A percentile compares a stretch with the other conserved stretches of the same genome.
Conservation (phyloP, 2,329 filamentous ascomycete genomes). For the Plenodomus lindquistii region DNA sequence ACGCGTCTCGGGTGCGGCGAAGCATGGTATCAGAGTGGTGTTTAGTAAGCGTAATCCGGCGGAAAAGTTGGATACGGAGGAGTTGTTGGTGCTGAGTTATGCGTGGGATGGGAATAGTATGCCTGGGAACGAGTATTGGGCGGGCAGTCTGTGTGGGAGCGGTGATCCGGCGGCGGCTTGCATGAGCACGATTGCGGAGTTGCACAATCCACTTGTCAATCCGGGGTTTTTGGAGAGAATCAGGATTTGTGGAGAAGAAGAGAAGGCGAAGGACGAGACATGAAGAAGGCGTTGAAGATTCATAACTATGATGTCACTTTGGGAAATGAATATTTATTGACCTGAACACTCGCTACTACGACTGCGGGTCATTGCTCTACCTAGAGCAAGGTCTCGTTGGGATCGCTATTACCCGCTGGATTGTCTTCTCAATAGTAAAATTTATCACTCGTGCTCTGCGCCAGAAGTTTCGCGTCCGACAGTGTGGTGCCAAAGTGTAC, state of each 20-base stretch:
- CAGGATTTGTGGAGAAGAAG: neutral
- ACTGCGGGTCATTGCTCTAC: no score
- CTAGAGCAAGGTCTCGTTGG: no score
- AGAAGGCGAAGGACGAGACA: neutral
- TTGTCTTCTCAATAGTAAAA: no score
- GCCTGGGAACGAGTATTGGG: constrained; percentile 13
- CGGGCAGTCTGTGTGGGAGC: constrained; percentile 5
- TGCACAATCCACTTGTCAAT: constrained; percentile 11
- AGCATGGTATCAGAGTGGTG: constrained; percentile 8
- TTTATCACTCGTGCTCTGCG: no score
- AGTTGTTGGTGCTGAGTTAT: constrained; percentile 10
- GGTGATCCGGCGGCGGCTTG: constrained; percentile 11
- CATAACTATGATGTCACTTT: no score
- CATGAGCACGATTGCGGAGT: constrained; percentile 13
- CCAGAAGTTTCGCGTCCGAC: no score
- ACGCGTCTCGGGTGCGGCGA: neutral
- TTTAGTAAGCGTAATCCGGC: constrained; percentile 11
- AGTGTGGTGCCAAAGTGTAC: no score
- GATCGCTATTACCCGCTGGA: no score
- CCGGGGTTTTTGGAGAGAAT: constrained; percentile 5
- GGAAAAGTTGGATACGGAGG: constrained; percentile 7
- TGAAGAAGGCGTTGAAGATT: no score
- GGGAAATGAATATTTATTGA: no score
- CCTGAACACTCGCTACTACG: no score
- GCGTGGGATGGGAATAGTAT: constrained; percentile 12